Conservation (phyloP, 2,329 filamentous ascomycete genomes). For the Colletotrichum spinosum region DNA sequence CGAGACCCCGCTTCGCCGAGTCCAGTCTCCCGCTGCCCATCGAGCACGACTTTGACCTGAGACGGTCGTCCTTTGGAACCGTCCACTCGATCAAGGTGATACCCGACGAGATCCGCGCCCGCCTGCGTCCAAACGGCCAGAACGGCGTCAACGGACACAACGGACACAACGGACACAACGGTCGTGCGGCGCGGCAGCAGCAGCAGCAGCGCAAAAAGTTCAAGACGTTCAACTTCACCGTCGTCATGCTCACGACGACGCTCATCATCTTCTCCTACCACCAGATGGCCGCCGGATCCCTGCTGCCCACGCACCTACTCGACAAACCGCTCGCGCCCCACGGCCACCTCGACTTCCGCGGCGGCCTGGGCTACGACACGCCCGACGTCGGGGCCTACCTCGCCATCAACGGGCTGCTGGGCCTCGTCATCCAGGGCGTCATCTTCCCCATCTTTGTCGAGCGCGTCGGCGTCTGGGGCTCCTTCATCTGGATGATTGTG, state of each 20-base stretch:
- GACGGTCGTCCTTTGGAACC: conserved; percentile 54
- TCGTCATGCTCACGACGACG: conserved; percentile 55
- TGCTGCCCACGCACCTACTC: conserved; percentile 57
- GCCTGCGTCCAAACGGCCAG: conserved; percentile 14
- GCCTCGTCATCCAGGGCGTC: conserved; percentile 78
- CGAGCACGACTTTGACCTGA: conserved; percentile 50
- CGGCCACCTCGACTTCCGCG: conserved; percentile 57
- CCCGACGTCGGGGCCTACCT: conserved; percentile 77
- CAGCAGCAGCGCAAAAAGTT: conserved; percentile 33
- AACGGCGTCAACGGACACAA: background rate
- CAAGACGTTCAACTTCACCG: conserved; percentile 50
- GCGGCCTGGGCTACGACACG: conserved; percentile 73
- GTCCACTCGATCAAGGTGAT: conserved; percentile 52
- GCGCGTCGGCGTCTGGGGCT: conserved; percentile 73
- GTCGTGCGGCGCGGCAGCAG: conserved; percentile 10
- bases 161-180: conserved; percentile 16
- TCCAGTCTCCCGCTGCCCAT: conserved; percentile 48
- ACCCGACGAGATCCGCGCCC: conserved; percentile 37
- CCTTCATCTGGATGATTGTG: conserved; percentile 73
- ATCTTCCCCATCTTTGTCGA: conserved; percentile 75
- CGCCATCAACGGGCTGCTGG: conserved; percentile 77
- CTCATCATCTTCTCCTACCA: conserved; percentile 57
- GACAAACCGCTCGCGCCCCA: conserved; percentile 46
- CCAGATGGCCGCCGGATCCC: conserved; percentile 57
- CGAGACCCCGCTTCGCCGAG: conserved; percentile 47